These are phyloP conservation scores for Amorphotheca resinae DNA, from an alignment of 495 filamentous ascomycete species.

Conservation along the genomic window DNA sequence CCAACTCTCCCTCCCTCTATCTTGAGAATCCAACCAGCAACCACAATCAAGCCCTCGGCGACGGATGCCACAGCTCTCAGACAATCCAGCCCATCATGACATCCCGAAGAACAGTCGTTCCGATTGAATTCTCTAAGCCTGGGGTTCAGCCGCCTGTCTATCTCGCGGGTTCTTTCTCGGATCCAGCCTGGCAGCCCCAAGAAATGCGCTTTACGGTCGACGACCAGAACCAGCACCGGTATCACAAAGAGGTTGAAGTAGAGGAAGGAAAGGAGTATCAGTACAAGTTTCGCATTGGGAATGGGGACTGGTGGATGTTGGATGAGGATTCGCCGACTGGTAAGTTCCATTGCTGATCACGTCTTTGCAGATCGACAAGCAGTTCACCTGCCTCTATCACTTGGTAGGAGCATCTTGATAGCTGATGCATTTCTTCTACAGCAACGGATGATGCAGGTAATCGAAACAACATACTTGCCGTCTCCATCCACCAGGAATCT, in stretches of 20 bases:
- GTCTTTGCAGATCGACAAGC: conserved; percentile 1
- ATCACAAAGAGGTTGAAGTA: conserved; percentile 33
- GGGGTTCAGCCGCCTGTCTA: conserved; percentile 48
- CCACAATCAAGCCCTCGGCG: too few species aligned
- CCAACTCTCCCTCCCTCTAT: too few species aligned
- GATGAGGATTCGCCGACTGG: conserved; percentile 41
- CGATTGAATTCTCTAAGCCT: conserved; percentile 44
- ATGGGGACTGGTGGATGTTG: conserved; percentile 52
- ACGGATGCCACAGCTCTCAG: too few species aligned
- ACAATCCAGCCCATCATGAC: conserved; percentile 15
- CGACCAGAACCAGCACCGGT: conserved; percentile 30
- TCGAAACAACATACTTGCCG: conserved; percentile 42
- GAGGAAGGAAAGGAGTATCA: conserved; percentile 39
- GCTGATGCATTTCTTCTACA: not conserved
- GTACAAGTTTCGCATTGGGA: conserved; percentile 58
- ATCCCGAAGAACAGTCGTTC: conserved; percentile 27
- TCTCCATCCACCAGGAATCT: conserved; percentile 19
- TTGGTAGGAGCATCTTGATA: not conserved
- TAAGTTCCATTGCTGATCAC: too few species aligned
- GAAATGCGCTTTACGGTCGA: conserved; percentile 42
- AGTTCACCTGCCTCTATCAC: not conserved
- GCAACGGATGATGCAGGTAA: conserved; percentile 38
- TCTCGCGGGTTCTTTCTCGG: conserved; percentile 51
- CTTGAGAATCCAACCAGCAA: too few species aligned
- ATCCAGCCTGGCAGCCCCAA: conserved; percentile 47